phyloP scores from a whole-genome alignment of 495 filamentous ascomycete species.

The Trichoderma orchidacearum region DNA sequence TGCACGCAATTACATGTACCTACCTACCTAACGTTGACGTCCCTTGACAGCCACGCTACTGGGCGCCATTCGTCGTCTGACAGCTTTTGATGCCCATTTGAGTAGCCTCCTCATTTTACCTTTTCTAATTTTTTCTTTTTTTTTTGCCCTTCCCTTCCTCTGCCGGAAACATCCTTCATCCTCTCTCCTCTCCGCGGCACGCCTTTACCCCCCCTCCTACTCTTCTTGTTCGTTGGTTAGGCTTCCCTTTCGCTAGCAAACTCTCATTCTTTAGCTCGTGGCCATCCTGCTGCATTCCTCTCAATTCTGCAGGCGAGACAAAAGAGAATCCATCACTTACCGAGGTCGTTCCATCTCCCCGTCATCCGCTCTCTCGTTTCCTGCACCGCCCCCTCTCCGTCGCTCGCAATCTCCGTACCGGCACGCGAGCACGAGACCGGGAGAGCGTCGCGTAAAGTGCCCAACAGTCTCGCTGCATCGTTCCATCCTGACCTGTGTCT shows the following conservation, averaged over 20 bases:
- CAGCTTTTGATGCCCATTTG: neutral
- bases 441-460: neutral
- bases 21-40: no score
- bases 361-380: neutral
- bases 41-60: neutral
- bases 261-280: neutral
- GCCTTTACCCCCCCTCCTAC: neutral
- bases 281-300: neutral
- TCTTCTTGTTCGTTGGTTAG: neutral
- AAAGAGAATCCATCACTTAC: neutral
- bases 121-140: neutral
- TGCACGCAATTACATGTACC: neutral
- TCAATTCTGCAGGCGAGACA: neutral
- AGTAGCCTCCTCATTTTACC: neutral
- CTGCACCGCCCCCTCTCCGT: neutral
- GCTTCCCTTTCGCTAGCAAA: neutral
- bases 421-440: neutral
- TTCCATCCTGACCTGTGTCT: neutral
- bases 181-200: neutral
- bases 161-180: no score
- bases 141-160: neutral
- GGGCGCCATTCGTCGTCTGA: neutral
- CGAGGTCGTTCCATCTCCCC: neutral
- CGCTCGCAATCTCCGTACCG: neutral
- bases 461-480: neutral